Base-by-base conservation (phyloP, 148 eudicot genomes). In the Polygonum maritimum region DNA sequence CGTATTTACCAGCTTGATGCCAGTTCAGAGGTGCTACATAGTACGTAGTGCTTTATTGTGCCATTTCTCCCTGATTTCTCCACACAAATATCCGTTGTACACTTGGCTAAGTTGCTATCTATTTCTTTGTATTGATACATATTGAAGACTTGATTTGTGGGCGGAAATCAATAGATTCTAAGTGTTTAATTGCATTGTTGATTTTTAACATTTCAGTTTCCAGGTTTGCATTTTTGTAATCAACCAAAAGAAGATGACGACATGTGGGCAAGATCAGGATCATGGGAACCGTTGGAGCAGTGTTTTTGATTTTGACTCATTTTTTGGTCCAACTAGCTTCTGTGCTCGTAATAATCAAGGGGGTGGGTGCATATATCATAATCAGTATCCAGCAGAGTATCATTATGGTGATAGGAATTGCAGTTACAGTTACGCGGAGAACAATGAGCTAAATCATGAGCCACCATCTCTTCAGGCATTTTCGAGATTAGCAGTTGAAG, bases 201-300 rank as follows among this genome's bases (percentile, higher is more conserved):
- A 35, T 39, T 19, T 41, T 48, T 45, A 19, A 10, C 11, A 11
- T 19, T 45, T 13, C 10, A 72, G 15, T 9, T 62, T 54, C 60
- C 60, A 54, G 26, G 14, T 73, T 63, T 21, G 48, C 79, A 75
- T 78, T 71, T 65, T 58, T 74, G 60, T 15, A 62, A 67, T 75
- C 63, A 48, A 44, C 2, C 41, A 14, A 57, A 35, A 63, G 82
- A 58, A 75, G 80, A 77, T 86, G 86, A 75, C 80, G 18, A 83
- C 85, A 83, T 80, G 78, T 48, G 90, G 87, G 79, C 90, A 86
- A 69, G 95, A 91, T 78, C 84, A 88, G 69, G 98, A 91, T 78
- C 63, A 36, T n/a, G 83, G 81, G 78, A 82, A 79, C 45, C 85
- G 80, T n/a, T 89, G 97, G 97, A 88, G 89, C 76, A 54, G 83